Evolutionary conservation across 306 rosid species (phyloP), one percentile per base, ranked within the genome.

Genomic region (Trifolium repens): DNA sequence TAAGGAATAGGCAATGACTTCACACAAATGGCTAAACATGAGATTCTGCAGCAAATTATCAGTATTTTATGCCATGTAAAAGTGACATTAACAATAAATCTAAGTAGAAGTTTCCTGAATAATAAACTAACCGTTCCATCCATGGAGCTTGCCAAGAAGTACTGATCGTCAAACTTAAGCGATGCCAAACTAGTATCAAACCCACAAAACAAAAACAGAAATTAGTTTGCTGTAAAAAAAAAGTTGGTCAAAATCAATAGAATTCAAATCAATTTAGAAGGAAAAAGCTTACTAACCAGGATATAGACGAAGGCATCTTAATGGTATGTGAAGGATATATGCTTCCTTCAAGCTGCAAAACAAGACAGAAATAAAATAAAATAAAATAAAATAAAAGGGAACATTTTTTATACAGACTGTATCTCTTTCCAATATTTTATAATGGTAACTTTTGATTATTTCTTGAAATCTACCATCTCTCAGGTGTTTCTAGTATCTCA

Each of bases 111-210:
- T 67, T 64, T 84, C 42, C 64, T 2, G 2, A 52, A 59, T 50
- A 9, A 72, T 81, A 71, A 46, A 88, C 97, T 85, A 73, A 91
- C 97, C 88, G 94, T 78, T 84, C 98, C 98, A 65, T 94, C 97
- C 98, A 94, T 87, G 82, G 98, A 87, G 90, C 98, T 91, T 61
- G 97, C 93, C 85, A 94, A 78, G 85, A 89, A 90, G 85, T 94
- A 90, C 72, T 88, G 87, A 68, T 94, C 96, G 76, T 91, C 96
- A 66, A 40, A 88, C 78, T 85, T 85, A 87, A 94, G 98, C 11
- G 98, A 83, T 27, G 75, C 84, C 90, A 94, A 76, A 82, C 97
- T 94, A 78, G 62, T 32, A 34, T 65, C 72, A 77, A 78, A 73
- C 9, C 80, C 74, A 80, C 40, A 60, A 43, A 74, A 81, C 67